Evolutionary conservation across 2,329 filamentous ascomycete species (phyloP).

Genomic region (Pseudophaeomoniella oleicola): DNA sequence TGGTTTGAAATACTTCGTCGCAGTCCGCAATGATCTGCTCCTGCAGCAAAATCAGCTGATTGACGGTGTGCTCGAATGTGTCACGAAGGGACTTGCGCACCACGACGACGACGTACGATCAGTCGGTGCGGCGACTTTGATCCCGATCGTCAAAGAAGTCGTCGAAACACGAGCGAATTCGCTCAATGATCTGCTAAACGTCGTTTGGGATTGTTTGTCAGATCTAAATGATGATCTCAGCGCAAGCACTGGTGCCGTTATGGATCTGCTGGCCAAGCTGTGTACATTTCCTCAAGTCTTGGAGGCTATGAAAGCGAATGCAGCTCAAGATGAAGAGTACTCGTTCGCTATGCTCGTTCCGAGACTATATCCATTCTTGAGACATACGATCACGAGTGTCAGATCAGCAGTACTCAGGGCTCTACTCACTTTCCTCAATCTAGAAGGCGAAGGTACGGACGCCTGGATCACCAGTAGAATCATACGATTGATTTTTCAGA

Average conservation of each 20-base stretch:
- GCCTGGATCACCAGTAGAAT: constrained; percentile 89
- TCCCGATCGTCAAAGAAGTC: constrained; percentile 91
- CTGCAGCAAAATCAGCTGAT: constrained; percentile 73
- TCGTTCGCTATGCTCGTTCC: constrained; percentile 90
- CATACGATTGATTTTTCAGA: constrained; percentile 82
- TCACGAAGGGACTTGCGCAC: constrained; percentile 89
- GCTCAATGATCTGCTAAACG: constrained; percentile 71
- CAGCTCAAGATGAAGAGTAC: constrained; percentile 65
- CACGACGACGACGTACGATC: constrained; percentile 90
- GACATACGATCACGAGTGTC: constrained; percentile 93
- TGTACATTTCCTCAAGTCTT: constrained; percentile 90
- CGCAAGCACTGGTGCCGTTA: constrained; percentile 93
- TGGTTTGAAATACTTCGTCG: constrained; percentile 84
- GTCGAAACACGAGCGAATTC: constrained; percentile 68
- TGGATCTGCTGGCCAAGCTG: constrained; percentile 91
- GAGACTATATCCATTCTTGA: constrained; percentile 84
- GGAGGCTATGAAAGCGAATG: constrained; percentile 84
- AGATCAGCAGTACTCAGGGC: constrained; percentile 86
- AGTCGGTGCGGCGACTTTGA: constrained; percentile 91
- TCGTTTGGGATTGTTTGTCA: constrained; percentile 94
- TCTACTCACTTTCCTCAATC: constrained; percentile 78
- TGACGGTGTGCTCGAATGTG: constrained; percentile 79
- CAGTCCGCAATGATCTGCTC: constrained; percentile 82
- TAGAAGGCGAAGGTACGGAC: constrained; percentile 64
- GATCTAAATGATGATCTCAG: constrained; percentile 95